These are phyloP conservation scores for Annulohypoxylon truncatum DNA, from an alignment of 2,329 filamentous ascomycete genomes.

Conservation along the genomic window DNA sequence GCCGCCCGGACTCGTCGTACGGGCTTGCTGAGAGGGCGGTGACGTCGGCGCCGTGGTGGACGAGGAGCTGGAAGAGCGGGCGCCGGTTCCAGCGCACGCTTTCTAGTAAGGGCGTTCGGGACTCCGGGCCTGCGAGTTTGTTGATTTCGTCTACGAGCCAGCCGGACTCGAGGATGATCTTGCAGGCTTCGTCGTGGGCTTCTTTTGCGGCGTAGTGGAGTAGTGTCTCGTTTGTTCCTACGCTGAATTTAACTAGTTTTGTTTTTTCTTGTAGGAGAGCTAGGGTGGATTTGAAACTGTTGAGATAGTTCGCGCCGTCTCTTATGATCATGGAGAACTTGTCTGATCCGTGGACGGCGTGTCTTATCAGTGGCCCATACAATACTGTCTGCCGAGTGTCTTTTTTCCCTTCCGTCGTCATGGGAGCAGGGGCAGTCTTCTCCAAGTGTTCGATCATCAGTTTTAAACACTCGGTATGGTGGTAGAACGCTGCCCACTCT, in stretches of 20 bases:
- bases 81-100: neutral
- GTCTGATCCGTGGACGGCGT: neutral
- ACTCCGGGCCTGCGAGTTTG: neutral
- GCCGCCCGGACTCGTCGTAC: neutral
- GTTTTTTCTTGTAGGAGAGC: neutral
- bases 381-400: neutral
- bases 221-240: neutral
- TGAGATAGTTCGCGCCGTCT: neutral
- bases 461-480: slow-evolving; percentile 1
- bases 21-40: neutral
- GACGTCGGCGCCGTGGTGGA: neutral
- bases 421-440: neutral
- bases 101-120: neutral
- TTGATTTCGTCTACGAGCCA: neutral
- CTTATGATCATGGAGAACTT: neutral
- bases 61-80: neutral
- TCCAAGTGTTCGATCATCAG: neutral
- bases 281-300: neutral
- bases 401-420: neutral
- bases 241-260: neutral
- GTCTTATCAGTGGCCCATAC: neutral
- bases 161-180: neutral
- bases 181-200: neutral
- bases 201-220: neutral
- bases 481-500: neutral